Conservation (phyloP, 192 early-diverging fungal genomes). For the Backusella morwellensis region DNA sequence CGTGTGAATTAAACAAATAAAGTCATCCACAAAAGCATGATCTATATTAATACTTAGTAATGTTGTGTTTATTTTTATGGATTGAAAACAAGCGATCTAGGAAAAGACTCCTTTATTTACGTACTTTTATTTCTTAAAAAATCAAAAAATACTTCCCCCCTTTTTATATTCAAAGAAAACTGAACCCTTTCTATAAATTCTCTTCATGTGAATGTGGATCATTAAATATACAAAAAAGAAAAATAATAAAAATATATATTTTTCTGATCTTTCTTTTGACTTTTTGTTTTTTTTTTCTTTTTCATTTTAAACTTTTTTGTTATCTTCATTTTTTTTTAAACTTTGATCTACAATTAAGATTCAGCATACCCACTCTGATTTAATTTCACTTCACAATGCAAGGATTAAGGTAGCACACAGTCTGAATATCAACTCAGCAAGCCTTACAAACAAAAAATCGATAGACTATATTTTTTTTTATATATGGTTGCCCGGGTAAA, state of each 20-base stretch:
- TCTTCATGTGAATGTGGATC: slow-evolving; percentile 1
- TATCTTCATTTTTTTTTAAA: background rate
- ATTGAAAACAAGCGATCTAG: background rate
- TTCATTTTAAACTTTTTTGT: background rate
- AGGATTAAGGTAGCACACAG: slow-evolving; percentile 5
- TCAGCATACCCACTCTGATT: background rate
- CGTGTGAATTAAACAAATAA: slow-evolving; percentile 3
- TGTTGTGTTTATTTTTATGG: background rate
- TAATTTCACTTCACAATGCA: background rate
- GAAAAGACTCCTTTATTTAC: background rate
- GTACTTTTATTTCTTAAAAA: background rate
- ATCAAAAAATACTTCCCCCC: background rate
- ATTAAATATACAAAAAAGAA: background rate
- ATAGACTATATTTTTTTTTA: background rate
- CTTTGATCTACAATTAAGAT: slow-evolving; percentile 1
- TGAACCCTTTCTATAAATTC: background rate
- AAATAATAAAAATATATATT: background rate
- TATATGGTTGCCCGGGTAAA: background rate
- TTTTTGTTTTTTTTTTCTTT: background rate
- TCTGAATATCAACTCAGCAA: background rate
- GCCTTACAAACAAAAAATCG: background rate
- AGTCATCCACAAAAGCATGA: background rate
- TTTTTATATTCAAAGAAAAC: background rate
- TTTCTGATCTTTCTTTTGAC: background rate
- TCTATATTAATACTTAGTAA: background rate